Percentiles rank a stretch among this genome's conserved stretches.
Conservation (phyloP, 768 basidiomycete genomes). For the Jaapia argillacea region DNA sequence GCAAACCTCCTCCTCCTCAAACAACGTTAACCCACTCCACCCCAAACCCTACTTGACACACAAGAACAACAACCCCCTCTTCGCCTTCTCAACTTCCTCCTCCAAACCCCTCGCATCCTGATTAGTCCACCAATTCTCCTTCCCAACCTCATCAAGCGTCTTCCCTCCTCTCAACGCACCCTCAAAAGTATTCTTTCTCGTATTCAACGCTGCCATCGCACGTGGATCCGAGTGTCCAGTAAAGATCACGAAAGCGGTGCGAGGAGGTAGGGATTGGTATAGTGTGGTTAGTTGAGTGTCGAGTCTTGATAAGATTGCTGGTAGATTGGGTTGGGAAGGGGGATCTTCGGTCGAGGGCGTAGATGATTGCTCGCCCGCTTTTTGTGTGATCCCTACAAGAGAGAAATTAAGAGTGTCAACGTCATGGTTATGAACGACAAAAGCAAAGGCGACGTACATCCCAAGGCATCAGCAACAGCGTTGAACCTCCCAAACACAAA, state of each 20-base stretch:
- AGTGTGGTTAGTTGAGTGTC: conserved; percentile 52
- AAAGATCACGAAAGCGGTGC: conserved; percentile 78
- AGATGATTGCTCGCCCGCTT: too few relatives aligned
- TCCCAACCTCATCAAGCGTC: conserved; percentile 42
- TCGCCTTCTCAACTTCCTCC: conserved; percentile 68
- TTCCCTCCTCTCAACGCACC: conserved; percentile 44
- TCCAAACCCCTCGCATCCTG: conserved; percentile 73
- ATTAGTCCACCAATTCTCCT: conserved; percentile 61
- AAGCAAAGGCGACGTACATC: conserved; percentile 49
- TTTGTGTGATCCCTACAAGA: too few relatives aligned
- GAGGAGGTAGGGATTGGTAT: conserved; percentile 60
- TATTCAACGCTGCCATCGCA: conserved; percentile 62
- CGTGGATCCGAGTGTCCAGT: conserved; percentile 88
- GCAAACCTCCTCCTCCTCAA: too few relatives aligned
- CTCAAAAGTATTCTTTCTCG: conserved; percentile 67
- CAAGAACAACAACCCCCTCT: conserved; percentile 78
- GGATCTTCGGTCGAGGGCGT: too few relatives aligned
- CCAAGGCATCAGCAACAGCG: conserved; percentile 66
- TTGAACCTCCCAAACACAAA: conserved; percentile 82
- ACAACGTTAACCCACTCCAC: too few relatives aligned
- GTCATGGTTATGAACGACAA: too few relatives aligned
- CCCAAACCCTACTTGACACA: conserved; percentile 39
- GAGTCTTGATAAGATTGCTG: conserved; percentile 32
- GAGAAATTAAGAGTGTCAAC: too few relatives aligned
- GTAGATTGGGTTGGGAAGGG: conserved; percentile 4